Conservation (phyloP, 2,329 filamentous ascomycete genomes). For the Xylariaceae sp. region DNA sequence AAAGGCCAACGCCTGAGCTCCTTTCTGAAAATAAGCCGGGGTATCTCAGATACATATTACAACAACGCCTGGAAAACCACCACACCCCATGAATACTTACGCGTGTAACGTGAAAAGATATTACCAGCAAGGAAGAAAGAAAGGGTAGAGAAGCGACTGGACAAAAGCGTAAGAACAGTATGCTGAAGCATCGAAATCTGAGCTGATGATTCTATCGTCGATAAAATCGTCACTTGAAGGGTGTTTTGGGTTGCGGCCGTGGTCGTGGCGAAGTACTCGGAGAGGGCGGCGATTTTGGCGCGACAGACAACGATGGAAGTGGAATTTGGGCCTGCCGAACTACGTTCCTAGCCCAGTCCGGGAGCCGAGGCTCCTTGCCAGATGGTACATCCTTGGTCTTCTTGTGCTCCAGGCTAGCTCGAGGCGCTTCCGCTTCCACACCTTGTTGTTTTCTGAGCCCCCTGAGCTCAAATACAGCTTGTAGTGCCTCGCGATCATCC, state of each 20-base stretch:
- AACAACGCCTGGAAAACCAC: slow-evolving; percentile 3
- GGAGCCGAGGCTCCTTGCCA: slow-evolving; percentile 23
- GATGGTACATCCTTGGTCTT: slow-evolving; percentile 20
- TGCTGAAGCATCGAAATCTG: background rate
- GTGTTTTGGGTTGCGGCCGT: slow-evolving; percentile 18
- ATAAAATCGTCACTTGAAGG: slow-evolving; percentile 20
- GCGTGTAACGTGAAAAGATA: background rate
- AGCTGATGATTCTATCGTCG: background rate
- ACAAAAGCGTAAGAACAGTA: background rate
- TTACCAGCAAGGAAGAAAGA: background rate
- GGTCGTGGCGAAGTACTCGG: slow-evolving; percentile 8
- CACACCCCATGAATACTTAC: slow-evolving; percentile 10
- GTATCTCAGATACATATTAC: slow-evolving; percentile 22
- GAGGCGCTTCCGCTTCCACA: slow-evolving; percentile 17
- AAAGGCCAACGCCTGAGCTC: slow-evolving; percentile 9
- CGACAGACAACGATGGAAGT: slow-evolving; percentile 15
- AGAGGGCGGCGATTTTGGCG: slow-evolving; percentile 7
- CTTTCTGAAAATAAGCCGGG: slow-evolving; percentile 11
- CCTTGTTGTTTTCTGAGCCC: slow-evolving; percentile 15
- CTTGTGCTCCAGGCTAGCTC: slow-evolving; percentile 21
- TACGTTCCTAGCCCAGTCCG: slow-evolving; percentile 27
- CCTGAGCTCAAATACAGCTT: slow-evolving; percentile 19
- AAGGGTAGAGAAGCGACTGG: background rate
- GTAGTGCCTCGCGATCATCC: slow-evolving; percentile 24
- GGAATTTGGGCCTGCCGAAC: slow-evolving; percentile 21